phyloP scores from a whole-genome alignment of 441 rosid genomes.

The Populus hybrid region DNA sequence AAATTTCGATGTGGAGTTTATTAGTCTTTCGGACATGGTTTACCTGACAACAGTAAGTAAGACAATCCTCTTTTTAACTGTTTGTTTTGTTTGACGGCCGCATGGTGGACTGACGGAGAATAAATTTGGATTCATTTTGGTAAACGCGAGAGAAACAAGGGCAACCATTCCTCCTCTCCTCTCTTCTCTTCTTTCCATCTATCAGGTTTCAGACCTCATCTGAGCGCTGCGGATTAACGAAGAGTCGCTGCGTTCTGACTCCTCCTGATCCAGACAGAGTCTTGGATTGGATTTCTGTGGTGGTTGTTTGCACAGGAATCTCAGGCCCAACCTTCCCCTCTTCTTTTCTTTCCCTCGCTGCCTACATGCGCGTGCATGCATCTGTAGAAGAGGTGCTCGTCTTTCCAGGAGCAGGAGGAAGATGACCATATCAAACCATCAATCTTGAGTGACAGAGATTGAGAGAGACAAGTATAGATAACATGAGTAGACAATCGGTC shows the following conservation, averaged over 20 bases:
- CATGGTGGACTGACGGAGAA: not conserved
- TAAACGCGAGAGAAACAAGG: no score
- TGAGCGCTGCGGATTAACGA: no score
- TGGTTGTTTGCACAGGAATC: no score
- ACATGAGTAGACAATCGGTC: constrained; percentile 30
- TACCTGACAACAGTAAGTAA: no score
- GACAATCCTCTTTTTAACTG: no score
- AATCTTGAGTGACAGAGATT: not conserved
- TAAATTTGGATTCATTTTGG: not conserved
- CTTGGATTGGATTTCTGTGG: not conserved
- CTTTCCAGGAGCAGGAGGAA: not conserved
- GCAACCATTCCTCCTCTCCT: no score
- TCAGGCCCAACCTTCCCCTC: not conserved
- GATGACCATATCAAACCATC: not conserved
- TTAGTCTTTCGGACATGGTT: no score
- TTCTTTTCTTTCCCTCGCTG: not conserved
- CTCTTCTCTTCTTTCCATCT: no score
- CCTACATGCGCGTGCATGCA: not conserved
- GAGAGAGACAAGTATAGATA: not conserved
- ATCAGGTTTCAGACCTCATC: no score
- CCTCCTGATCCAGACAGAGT: no score
- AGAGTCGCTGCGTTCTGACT: no score
- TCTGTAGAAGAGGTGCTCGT: not conserved
- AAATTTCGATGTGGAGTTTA: no score
- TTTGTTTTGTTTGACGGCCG: not conserved